Evolutionary conservation across 176 grass and related monocot species (phyloP), one percentile per base, ranked within the genome.

Genomic region (Elaeis guineensis): DNA sequence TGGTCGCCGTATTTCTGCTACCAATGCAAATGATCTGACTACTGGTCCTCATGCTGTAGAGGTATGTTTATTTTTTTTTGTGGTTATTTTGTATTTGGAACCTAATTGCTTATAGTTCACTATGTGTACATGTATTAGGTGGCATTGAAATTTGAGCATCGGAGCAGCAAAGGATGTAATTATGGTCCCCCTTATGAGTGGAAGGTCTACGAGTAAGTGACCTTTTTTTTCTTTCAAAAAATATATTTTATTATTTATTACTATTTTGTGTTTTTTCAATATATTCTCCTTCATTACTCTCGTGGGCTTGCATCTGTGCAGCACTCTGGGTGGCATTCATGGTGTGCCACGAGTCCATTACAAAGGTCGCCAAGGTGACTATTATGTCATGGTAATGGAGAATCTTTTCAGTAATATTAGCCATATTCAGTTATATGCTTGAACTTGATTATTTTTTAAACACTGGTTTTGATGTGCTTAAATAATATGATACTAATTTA

Each of bases 111-210:
- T 44, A 2, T 14, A 14, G 6, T 60, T 61, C n/a, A 25, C 55
- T 64, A 14, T 26, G 16, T 74, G 24, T 74, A 59, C 15, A 69
- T 52, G 19, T 4, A 3, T 22, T 50, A 95, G 86, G 83, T 95
- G 64, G 90, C 90, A 48, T 62, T 90, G 63, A 95, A 95, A 78
- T 95, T 95, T 79, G 90, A 95, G 73, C 90, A 95, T 48, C 75
- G 83, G 61, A 90, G 73, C 51, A 95, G 90, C 74, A 90, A 90
- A 90, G 83, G 90, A 55, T 95, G 90, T 71, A 95, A 71, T 65
- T 81, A 84, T 32, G 69, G 80, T 58, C 85, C 86, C 61, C 90
- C 90, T 54, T 95, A 95, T 19, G 90, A 95, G 79, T 95, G 90
- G 90, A 80, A 95, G 66, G 86, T 87, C 50, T 95, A 90, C 74